Conservation (phyloP, 805 yeast genomes). For the Monosporozyma servazzii region DNA sequence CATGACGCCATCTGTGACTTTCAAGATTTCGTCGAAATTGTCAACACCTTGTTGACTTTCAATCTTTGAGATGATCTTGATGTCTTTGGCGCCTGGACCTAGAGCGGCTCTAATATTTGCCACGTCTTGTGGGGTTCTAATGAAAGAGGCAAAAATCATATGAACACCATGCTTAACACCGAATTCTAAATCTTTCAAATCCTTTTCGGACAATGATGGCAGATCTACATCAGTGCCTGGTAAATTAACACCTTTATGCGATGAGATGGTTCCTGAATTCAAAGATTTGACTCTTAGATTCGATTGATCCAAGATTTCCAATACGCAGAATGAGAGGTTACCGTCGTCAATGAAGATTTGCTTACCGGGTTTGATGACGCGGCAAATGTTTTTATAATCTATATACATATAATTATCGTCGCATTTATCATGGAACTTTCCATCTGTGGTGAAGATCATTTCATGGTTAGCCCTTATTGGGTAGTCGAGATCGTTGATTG, state of each 20-base stretch:
- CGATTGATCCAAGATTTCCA: conserved; percentile 66
- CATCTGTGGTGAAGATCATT: conserved; percentile 90
- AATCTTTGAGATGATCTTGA: conserved; percentile 93
- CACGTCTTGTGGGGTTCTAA: conserved; percentile 89
- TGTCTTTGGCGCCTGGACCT: conserved; percentile 93
- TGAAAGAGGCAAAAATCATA: conserved; percentile 97
- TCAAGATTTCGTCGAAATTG: conserved; percentile 93
- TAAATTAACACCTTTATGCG: conserved; percentile 98
- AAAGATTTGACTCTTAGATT: conserved; percentile 81
- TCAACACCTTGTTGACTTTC: conserved; percentile 99
- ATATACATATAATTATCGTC: conserved; percentile 78
- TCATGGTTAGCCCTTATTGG: conserved; percentile 79
- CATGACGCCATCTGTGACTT: conserved; percentile 98
- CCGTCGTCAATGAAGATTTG: conserved; percentile 96
- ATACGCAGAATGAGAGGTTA: conserved; percentile 87
- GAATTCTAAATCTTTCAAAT: conserved; percentile 78
- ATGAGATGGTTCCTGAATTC: conserved; percentile 90
- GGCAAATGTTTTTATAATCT: conserved; percentile 93
- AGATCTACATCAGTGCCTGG: conserved; percentile 98
- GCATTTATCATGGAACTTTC: conserved; percentile 55
- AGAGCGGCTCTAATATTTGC: conserved; percentile 81
- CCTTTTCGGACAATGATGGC: conserved; percentile 96
- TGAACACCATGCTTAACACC: conserved; percentile 97
- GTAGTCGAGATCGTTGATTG: conserved; percentile 66
- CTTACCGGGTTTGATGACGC: conserved; percentile 79